Base-by-base conservation (phyloP, 1,284 basidiomycete genomes). In the Leccinum pachyderme region DNA sequence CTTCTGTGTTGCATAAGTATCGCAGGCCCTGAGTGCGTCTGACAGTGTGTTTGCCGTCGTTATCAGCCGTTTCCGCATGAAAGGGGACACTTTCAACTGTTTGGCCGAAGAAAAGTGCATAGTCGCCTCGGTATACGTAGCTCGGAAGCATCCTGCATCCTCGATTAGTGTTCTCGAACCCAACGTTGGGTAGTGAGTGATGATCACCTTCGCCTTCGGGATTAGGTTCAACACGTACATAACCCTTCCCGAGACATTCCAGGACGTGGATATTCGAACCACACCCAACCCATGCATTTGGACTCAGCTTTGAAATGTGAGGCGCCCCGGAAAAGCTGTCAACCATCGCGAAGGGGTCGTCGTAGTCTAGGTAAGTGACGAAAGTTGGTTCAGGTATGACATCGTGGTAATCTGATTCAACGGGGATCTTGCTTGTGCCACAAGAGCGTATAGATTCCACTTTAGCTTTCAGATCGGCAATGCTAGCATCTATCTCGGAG, bases 321-420 rank as follows among this genome's bases (percentile, higher is more conserved):
- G 83, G 78, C 49, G 80, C 71, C 25, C 85, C 80, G 28, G 79
- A 77, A 41, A 77, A 72, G 56, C 78, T 73, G 41, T 81, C 74
- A 2, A 82, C 73, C 52, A 90, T 75, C 12, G 81, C 76, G 57
- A 91, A 90, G 0, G 93, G 91, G 62, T 94, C 79, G 7, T 92
- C 87, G 60, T 91, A 83, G 64, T 97, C 94, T 39, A 83, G 78
- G 61, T 90, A 95, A 2, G 86, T 90, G 31, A 97, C 78, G 7
- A 83, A 82, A 39, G 72, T 81, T 1, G 89, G 86, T 6, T 77
- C 71, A 1, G 84, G 83, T 44, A 89, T 68, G 43, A 72, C 65
- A 22, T 65, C 64, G 12, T 59, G 53, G 15, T 54, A 65, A 55
- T 70, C 64, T 28, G 61, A 56, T 53, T 61, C 61, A 6, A 35